Conservation (phyloP, 2,329 filamentous ascomycete genomes). For the Sarocladium strictum region DNA sequence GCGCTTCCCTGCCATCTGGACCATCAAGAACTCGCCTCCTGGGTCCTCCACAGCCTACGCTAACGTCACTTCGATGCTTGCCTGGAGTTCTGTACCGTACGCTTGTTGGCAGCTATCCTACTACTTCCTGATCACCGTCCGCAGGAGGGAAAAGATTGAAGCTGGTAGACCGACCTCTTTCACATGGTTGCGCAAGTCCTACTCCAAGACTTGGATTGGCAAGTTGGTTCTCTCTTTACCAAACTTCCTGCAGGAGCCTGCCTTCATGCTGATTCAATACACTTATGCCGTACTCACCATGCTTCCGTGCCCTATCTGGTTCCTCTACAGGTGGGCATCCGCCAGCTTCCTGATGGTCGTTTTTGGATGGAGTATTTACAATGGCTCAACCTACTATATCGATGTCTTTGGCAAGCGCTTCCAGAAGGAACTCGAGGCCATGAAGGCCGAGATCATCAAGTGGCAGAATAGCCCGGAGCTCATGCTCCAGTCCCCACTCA, state of each 20-base stretch:
- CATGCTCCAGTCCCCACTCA: slow-evolving; percentile 27
- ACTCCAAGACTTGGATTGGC: slow-evolving; percentile 84
- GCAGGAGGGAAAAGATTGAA: slow-evolving; percentile 91
- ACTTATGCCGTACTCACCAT: slow-evolving; percentile 85
- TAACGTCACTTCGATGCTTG: slow-evolving; percentile 73
- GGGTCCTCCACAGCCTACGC: slow-evolving; percentile 76
- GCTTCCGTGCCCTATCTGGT: slow-evolving; percentile 92
- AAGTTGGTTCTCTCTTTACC: slow-evolving; percentile 77
- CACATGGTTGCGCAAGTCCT: slow-evolving; percentile 91
- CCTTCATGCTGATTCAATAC: slow-evolving; percentile 97
- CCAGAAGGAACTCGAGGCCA: slow-evolving; percentile 87
- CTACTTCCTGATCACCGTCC: slow-evolving; percentile 92
- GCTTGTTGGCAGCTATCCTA: slow-evolving; percentile 88
- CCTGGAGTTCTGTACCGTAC: slow-evolving; percentile 92
- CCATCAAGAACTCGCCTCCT: slow-evolving; percentile 63
- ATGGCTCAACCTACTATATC: slow-evolving; percentile 96
- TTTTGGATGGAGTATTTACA: slow-evolving; percentile 95
- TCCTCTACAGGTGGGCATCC: slow-evolving; percentile 78
- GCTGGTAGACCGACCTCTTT: slow-evolving; percentile 94
- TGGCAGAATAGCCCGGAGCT: slow-evolving; percentile 65
- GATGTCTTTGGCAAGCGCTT: slow-evolving; percentile 96
- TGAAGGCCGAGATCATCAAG: slow-evolving; percentile 83
- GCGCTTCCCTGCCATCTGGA: slow-evolving; percentile 79
- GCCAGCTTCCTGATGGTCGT: slow-evolving; percentile 69
- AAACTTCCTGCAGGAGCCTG: slow-evolving; percentile 68